Evolutionary conservation across 2,329 filamentous ascomycete species (phyloP).

Genomic region (Aspergillus sp.): DNA sequence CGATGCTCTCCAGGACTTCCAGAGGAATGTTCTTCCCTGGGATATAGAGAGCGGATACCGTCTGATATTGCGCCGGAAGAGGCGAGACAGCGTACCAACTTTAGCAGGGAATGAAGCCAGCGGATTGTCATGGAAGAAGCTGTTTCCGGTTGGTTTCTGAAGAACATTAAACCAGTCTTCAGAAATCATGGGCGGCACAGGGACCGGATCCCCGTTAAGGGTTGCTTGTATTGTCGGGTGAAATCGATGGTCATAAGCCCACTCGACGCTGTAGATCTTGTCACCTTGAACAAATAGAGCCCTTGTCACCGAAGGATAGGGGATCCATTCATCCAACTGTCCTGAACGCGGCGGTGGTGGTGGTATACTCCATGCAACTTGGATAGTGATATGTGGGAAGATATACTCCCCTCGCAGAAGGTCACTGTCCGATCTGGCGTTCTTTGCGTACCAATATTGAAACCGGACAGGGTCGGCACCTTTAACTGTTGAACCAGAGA

Average conservation of each 20-base stretch:
- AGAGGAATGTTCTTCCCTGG: constrained; percentile 48
- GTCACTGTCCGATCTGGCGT: constrained; percentile 53
- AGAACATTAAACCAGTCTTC: constrained; percentile 46
- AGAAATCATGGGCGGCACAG: constrained; percentile 54
- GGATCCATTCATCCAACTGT: constrained; percentile 54
- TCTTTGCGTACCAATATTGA: constrained; percentile 55
- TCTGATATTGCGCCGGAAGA: constrained; percentile 30
- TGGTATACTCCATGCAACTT: constrained; percentile 55
- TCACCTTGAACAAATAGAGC: constrained; percentile 53
- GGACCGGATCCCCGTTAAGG: constrained; percentile 50
- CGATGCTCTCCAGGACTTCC: constrained; percentile 50
- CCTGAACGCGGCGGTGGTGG: constrained; percentile 45
- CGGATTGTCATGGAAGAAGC: constrained; percentile 52
- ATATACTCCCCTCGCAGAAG: constrained; percentile 55
- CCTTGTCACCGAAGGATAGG: constrained; percentile 53
- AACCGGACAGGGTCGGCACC: constrained; percentile 53
- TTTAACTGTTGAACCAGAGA: constrained; percentile 53
- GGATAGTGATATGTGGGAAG: constrained; percentile 52
- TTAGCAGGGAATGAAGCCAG: constrained; percentile 46
- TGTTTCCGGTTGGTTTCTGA: constrained; percentile 41
- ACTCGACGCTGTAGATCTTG: constrained; percentile 52
- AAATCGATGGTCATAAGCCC: constrained; percentile 50
- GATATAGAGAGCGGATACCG: constrained; percentile 44
- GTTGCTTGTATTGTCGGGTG: constrained; percentile 46
- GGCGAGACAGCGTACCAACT: constrained; percentile 26